These are phyloP conservation scores for Malassezia obtusa DNA, from an alignment of 1,284 basidiomycete genomes.

Conservation along the genomic window DNA sequence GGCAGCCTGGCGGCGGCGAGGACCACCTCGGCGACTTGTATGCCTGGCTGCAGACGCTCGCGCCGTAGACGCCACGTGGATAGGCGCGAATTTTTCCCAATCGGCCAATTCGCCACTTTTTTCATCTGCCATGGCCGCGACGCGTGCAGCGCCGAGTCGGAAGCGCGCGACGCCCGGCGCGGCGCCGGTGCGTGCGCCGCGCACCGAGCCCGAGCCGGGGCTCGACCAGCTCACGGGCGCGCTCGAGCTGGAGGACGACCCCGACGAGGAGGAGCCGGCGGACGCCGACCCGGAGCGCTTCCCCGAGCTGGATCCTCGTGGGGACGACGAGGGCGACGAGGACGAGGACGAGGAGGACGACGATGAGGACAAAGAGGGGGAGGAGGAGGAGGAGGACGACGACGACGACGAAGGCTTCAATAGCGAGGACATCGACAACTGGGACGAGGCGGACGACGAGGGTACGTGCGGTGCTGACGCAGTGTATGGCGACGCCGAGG, in stretches of 20 bases:
- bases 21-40: conserved; percentile 15
- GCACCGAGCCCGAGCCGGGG: background rate
- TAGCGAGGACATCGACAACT: conserved; percentile 31
- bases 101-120: background rate
- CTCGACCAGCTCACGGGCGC: conserved; percentile 2
- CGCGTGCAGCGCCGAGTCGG: conserved; percentile 3
- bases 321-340: conserved; percentile 47
- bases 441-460: conserved; percentile 15
- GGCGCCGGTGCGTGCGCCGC: background rate
- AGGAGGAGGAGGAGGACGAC: conserved; percentile 18
- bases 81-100: background rate
- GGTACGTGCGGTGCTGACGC: conserved; percentile 17
- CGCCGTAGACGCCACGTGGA: background rate
- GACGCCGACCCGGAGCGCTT: conserved; percentile 44
- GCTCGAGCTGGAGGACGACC: conserved; percentile 12
- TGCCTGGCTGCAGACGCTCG: conserved; percentile 21
- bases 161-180: conserved; percentile 16
- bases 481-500: conserved; percentile 19
- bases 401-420: conserved; percentile 32
- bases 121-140: conserved; percentile 2
- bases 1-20: conserved; percentile 4
- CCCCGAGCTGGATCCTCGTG: conserved; percentile 51
- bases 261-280: conserved; percentile 15
- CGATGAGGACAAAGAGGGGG: conserved; percentile 48
- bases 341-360: conserved; percentile 44